These are phyloP conservation scores for Saksenaea vasiformis DNA, from an alignment of 371 early-diverging fungal genomes.

Conservation along the genomic window DNA sequence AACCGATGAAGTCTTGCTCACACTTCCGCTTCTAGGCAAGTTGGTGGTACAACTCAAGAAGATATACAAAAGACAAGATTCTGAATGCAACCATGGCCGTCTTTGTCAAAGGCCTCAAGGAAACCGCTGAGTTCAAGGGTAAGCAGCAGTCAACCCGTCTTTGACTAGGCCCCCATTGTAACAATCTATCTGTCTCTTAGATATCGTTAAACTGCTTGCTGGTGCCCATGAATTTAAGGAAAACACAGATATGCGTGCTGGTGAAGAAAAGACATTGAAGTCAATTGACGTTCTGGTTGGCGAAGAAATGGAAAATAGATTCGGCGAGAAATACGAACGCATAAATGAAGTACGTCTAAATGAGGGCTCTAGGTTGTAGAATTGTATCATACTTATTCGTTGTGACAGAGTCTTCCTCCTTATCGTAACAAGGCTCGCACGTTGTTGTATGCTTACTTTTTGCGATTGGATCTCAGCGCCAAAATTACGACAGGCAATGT, in stretches of 20 bases:
- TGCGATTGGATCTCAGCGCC: slow-evolving; percentile 62
- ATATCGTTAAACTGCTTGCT: slow-evolving; percentile 67
- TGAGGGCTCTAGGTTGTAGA: slow-evolving; percentile 4
- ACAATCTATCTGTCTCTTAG: slow-evolving; percentile 11
- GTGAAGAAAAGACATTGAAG: slow-evolving; percentile 57
- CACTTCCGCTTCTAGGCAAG: slow-evolving; percentile 49
- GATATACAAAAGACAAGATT: slow-evolving; percentile 88
- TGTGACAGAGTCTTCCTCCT: slow-evolving; percentile 30
- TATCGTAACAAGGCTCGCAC: slow-evolving; percentile 75
- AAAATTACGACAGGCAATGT: slow-evolving; percentile 19
- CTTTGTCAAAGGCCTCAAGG: slow-evolving; percentile 89
- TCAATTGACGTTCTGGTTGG: slow-evolving; percentile 55
- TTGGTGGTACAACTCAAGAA: slow-evolving; percentile 94
- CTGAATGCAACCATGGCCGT: slow-evolving; percentile 86
- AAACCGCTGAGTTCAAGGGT: slow-evolving; percentile 59
- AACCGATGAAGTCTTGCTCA: background rate
- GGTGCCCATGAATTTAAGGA: slow-evolving; percentile 75
- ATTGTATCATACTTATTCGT: too few species aligned
- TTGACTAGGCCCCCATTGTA: too few species aligned
- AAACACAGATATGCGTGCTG: slow-evolving; percentile 47
- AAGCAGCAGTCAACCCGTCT: too few species aligned
- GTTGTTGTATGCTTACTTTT: slow-evolving; percentile 84
- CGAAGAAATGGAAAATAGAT: slow-evolving; percentile 60
- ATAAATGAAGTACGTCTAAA: slow-evolving; percentile 14
- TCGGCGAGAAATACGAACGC: slow-evolving; percentile 60